Evolutionary conservation across 2,329 filamentous ascomycete genomes (phyloP).

Genomic region (Alternaria rosae): DNA sequence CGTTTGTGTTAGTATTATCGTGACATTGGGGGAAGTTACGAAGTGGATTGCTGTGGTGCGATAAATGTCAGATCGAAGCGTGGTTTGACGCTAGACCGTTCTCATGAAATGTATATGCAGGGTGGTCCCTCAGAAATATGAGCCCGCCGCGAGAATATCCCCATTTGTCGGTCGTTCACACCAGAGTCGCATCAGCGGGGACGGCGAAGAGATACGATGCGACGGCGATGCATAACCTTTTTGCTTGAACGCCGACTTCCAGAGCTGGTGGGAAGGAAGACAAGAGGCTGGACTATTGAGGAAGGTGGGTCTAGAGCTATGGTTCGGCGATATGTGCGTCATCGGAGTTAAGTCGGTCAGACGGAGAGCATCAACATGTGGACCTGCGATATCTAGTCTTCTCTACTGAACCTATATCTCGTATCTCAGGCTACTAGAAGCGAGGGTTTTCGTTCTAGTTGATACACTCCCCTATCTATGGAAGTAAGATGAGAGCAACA

Average conservation of each 20-base stretch:
- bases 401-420: neutral
- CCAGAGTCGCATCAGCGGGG: neutral
- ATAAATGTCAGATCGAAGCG: constrained; percentile 13
- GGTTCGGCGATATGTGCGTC: constrained; percentile 1
- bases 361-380: neutral
- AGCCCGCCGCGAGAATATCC: constrained; percentile 2
- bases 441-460: too few relatives aligned
- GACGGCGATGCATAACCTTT: neutral
- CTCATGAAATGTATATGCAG: constrained; percentile 29
- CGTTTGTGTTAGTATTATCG: constrained; percentile 10
- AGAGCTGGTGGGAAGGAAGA: neutral
- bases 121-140: constrained; percentile 14
- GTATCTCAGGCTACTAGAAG: neutral
- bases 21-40: constrained; percentile 2
- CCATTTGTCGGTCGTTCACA: neutral
- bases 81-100: constrained; percentile 30
- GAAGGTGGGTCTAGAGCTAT: neutral
- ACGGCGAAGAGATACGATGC: neutral
- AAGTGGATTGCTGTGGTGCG: constrained; percentile 10
- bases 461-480: too few relatives aligned
- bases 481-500: too few relatives aligned
- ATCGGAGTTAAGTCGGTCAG: neutral
- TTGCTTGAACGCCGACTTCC: neutral
- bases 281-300: neutral
- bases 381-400: neutral